Conservation (phyloP, 2,329 filamentous ascomycete genomes). For the Cytospora paraplurivora region DNA sequence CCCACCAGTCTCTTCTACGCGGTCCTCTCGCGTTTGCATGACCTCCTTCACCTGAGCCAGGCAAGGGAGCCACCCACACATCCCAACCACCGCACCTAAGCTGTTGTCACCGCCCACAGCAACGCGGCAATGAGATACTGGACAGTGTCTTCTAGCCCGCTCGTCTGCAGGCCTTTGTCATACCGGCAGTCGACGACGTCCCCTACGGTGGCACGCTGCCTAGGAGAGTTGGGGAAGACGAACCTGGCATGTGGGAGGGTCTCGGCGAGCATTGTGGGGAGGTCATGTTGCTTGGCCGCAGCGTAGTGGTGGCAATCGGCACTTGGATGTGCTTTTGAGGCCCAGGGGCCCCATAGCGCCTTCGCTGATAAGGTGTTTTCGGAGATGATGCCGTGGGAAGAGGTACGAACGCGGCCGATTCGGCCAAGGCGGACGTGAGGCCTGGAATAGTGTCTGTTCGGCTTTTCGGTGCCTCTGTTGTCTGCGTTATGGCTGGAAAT, state of each 20-base stretch:
- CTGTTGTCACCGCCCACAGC: conserved; percentile 42
- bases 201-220: conserved; percentile 40
- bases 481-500: background rate
- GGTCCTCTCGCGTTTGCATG: conserved; percentile 18
- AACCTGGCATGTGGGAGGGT: conserved; percentile 49
- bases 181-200: conserved; percentile 23
- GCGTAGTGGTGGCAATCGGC: background rate
- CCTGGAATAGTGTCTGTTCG: background rate
- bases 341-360: background rate
- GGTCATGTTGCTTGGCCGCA: no score
- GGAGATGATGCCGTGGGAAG: background rate
- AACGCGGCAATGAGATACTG: conserved; percentile 44
- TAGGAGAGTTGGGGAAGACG: conserved; percentile 53
- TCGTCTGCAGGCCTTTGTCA: conserved; percentile 39
- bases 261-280: conserved; percentile 34
- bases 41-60: conserved; percentile 35
- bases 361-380: background rate
- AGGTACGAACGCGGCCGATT: no score
- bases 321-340: background rate
- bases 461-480: background rate
- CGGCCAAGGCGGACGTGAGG: background rate
- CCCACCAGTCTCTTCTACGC: background rate
- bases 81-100: conserved; percentile 44
- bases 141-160: conserved; percentile 47
- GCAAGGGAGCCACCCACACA: conserved; percentile 52